Percentiles rank a stretch among this genome's conserved stretches.
phyloP scores from a whole-genome alignment of 192 early-diverging fungal species.

The Chytriomyces confervae region DNA sequence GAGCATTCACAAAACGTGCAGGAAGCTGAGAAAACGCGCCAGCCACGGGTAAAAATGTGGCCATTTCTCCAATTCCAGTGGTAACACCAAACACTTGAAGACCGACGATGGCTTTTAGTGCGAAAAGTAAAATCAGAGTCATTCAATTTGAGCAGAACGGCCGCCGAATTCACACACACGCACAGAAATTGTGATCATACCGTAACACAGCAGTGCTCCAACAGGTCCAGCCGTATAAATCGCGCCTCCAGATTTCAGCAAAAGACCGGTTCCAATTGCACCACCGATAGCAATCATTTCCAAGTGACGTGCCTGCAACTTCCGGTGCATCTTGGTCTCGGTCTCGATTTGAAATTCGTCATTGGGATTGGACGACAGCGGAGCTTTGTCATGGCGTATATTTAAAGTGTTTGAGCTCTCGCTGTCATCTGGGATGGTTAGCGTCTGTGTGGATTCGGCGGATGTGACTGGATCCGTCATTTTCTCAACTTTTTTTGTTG shows the following conservation, averaged over 20 bases:
- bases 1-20: conserved; percentile 74
- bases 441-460: no score
- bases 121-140: no score
- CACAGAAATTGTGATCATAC: conserved; percentile 25
- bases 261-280: conserved; percentile 67
- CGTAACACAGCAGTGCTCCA: conserved; percentile 73
- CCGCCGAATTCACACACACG: conserved; percentile 22
- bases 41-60: conserved; percentile 71
- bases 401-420: no score
- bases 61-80: conserved; percentile 80
- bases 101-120: not conserved
- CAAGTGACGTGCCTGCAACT: conserved; percentile 52
- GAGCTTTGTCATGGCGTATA: no score
- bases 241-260: conserved; percentile 76
- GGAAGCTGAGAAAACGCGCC: conserved; percentile 82
- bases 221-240: conserved; percentile 73
- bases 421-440: no score
- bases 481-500: no score
- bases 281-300: conserved; percentile 33
- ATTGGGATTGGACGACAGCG: no score
- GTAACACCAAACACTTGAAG: conserved; percentile 34
- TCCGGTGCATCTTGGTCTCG: conserved; percentile 34
- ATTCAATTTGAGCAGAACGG: conserved; percentile 5
- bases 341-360: no score
- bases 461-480: no score